A percentile compares a stretch with the other conserved stretches of the same genome.
Conservation (phyloP, 169 alveolate genomes). For the Cryptosporidium andersoni region DNA sequence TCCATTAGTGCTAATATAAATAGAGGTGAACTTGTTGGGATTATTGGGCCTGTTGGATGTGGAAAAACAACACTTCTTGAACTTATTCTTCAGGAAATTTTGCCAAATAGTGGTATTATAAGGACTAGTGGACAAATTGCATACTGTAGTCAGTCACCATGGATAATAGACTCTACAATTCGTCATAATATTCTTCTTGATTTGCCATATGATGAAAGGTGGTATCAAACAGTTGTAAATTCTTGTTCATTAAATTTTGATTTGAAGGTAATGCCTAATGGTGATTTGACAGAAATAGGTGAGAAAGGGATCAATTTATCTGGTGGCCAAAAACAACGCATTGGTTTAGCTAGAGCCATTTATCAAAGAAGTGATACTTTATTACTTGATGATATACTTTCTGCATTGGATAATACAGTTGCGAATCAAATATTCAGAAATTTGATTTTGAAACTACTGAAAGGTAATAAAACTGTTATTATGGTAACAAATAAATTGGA, state of each 20-base stretch:
- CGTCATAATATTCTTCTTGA: slow-evolving; percentile 80
- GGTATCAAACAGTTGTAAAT: slow-evolving; percentile 73
- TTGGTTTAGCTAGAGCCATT: slow-evolving; percentile 85
- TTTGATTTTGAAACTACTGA: slow-evolving; percentile 60
- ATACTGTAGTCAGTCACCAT: slow-evolving; percentile 78
- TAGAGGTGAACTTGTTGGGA: slow-evolving; percentile 79
- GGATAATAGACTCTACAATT: slow-evolving; percentile 75
- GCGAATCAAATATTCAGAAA: slow-evolving; percentile 76
- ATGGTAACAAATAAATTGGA: slow-evolving; percentile 74
- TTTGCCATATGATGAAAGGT: slow-evolving; percentile 73
- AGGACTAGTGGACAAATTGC: slow-evolving; percentile 73
- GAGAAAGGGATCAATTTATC: slow-evolving; percentile 83
- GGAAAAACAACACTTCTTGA: slow-evolving; percentile 82
- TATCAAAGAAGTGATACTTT: slow-evolving; percentile 79
- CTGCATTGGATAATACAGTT: slow-evolving; percentile 82
- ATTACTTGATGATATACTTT: slow-evolving; percentile 82
- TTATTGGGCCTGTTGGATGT: slow-evolving; percentile 84
- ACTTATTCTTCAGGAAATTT: slow-evolving; percentile 75
- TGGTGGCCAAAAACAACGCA: slow-evolving; percentile 85
- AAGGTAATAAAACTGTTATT: slow-evolving; percentile 67
- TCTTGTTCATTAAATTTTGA: slow-evolving; percentile 73
- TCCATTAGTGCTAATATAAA: slow-evolving; percentile 72
- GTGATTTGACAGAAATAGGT: slow-evolving; percentile 81
- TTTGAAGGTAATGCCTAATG: slow-evolving; percentile 73
- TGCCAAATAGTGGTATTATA: slow-evolving; percentile 73